Percentiles rank a stretch among this genome's conserved stretches.
phyloP scores from a whole-genome alignment of 768 basidiomycete species.

The Chiua virens region DNA sequence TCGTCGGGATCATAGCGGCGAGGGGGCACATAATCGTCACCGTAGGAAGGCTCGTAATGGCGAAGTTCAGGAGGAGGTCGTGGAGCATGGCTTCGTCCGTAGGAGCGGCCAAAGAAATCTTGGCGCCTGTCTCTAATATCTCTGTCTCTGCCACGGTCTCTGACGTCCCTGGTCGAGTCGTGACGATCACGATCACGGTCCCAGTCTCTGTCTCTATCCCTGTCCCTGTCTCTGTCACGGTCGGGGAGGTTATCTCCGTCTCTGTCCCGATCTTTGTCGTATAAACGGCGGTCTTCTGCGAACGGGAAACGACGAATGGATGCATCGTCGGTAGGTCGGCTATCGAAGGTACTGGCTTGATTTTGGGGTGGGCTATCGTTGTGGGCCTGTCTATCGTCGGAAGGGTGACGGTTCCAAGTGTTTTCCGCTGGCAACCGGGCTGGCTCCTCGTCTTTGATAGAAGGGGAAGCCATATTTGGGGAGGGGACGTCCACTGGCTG shows the following conservation, averaged over 20 bases:
- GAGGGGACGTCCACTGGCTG: slow-evolving; percentile 22
- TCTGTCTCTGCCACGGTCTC: slow-evolving; percentile 35
- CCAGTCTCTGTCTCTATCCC: slow-evolving; percentile 33
- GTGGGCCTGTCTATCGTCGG: slow-evolving; percentile 31
- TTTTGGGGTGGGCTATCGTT: slow-evolving; percentile 14
- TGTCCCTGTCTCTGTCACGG: slow-evolving; percentile 32
- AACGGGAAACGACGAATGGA: slow-evolving; percentile 14
- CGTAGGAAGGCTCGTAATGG: slow-evolving; percentile 48
- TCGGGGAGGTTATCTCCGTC: slow-evolving; percentile 35
- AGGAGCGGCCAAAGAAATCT: slow-evolving; percentile 39
- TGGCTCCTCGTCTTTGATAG: slow-evolving; percentile 33
- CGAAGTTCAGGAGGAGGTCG: slow-evolving; percentile 47
- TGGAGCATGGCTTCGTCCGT: slow-evolving; percentile 39
- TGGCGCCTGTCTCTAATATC: slow-evolving; percentile 37
- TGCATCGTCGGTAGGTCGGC: slow-evolving; percentile 9
- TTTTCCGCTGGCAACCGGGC: slow-evolving; percentile 20
- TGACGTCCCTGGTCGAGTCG: slow-evolving; percentile 13
- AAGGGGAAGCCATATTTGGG: slow-evolving; percentile 21
- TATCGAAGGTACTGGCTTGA: slow-evolving; percentile 11
- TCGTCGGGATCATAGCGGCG: slow-evolving; percentile 36
- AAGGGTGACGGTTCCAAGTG: slow-evolving; percentile 29
- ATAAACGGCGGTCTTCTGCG: slow-evolving; percentile 31
- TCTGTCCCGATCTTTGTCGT: slow-evolving; percentile 37
- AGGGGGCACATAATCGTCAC: slow-evolving; percentile 31
- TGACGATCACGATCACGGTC: slow-evolving; percentile 38